Percentiles rank a stretch among this genome's conserved stretches.
Conservation (phyloP, 352 stramenopile species). For the Pythium chondricola region DNA sequence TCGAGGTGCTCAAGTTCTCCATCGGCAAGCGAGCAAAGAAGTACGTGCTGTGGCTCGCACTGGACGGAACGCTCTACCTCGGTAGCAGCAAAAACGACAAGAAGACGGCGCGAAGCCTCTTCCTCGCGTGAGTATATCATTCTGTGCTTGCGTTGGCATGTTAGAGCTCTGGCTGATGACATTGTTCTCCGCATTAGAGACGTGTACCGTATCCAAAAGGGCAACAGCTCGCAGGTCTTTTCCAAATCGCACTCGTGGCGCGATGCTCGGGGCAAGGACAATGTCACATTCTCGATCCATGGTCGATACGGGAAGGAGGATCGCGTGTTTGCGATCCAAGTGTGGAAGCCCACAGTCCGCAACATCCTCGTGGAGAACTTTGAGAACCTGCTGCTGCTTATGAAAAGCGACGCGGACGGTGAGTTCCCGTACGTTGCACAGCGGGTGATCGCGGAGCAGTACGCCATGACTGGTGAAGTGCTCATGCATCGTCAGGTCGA, state of each 20-base stretch:
- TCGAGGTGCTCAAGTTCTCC: slow-evolving; percentile 46
- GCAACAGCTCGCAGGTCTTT: slow-evolving; percentile 36
- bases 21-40: slow-evolving; percentile 40
- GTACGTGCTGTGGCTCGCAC: slow-evolving; percentile 40
- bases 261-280: slow-evolving; percentile 34
- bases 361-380: slow-evolving; percentile 48
- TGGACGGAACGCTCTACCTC: slow-evolving; percentile 39
- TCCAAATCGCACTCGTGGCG: slow-evolving; percentile 45
- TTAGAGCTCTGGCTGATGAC: too few species aligned
- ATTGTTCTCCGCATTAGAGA: too few species aligned
- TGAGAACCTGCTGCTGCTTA: slow-evolving; percentile 28
- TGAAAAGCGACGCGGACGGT: slow-evolving; percentile 42
- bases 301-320: slow-evolving; percentile 27
- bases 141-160: neutral
- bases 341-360: slow-evolving; percentile 33
- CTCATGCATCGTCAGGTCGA: slow-evolving; percentile 37
- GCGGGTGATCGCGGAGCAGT: slow-evolving; percentile 36
- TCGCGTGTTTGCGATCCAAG: slow-evolving; percentile 42
- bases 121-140: slow-evolving; percentile 30
- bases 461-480: slow-evolving; percentile 30
- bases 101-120: slow-evolving; percentile 31
- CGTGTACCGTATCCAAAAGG: slow-evolving; percentile 35
- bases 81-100: slow-evolving; percentile 38
- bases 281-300: slow-evolving; percentile 45
- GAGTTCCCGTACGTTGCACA: slow-evolving; percentile 43